These are phyloP conservation scores for Cinnamomum chago DNA, from an alignment of 164 flowering plant genomes.

Conservation along the genomic window DNA sequence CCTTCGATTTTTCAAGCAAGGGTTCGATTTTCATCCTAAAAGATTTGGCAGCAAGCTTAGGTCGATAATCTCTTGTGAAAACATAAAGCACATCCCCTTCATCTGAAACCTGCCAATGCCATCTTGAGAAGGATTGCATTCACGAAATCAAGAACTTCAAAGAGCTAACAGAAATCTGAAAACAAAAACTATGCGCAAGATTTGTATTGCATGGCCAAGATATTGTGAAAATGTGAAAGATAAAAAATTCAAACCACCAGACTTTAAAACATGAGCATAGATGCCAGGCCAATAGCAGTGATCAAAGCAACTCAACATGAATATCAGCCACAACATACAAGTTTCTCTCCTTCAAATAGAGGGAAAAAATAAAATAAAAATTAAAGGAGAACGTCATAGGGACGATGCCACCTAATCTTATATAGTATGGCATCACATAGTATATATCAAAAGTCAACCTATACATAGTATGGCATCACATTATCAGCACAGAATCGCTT, in stretches of 20 bases:
- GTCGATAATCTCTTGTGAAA: slow-evolving; percentile 85
- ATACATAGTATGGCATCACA: neutral
- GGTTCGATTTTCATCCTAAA: slow-evolving; percentile 83
- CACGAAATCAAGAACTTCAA: slow-evolving; percentile 42
- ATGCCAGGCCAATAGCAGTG: neutral
- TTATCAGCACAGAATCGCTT: neutral
- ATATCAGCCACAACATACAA: neutral
- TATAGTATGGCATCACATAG: neutral
- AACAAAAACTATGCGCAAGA: neutral
- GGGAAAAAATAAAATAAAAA: neutral
- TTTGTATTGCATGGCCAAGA: neutral
- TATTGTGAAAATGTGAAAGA: neutral
- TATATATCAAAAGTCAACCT: neutral
- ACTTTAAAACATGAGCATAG: no score
- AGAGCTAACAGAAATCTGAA: slow-evolving; percentile 11
- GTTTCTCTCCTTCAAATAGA: neutral
- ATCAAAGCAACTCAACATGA: neutral
- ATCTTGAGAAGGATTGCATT: slow-evolving; percentile 44
- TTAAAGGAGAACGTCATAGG: no score
- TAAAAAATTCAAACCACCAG: neutral
- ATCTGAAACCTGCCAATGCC: slow-evolving; percentile 80
- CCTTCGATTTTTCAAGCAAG: slow-evolving; percentile 78
- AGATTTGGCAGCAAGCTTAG: slow-evolving; percentile 83
- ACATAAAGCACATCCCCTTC: slow-evolving; percentile 97
- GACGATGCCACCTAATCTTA: no score